These are phyloP conservation scores for Sporodiniella umbellata DNA, from an alignment of 371 early-diverging fungal species.

Conservation along the genomic window DNA sequence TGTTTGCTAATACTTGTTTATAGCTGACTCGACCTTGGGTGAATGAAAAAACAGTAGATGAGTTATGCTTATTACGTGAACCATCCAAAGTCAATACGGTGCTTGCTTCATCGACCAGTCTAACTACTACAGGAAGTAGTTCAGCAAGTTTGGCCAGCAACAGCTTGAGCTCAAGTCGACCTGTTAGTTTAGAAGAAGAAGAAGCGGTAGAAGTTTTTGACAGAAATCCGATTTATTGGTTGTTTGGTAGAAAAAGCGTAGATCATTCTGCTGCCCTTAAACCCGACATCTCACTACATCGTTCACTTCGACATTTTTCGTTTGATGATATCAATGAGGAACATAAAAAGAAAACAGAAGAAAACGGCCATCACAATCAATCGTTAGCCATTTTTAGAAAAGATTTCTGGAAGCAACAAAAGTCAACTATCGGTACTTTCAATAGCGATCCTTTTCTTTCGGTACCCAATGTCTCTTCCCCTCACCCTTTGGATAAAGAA, in stretches of 20 bases:
- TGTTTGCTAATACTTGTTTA: conserved; percentile 34
- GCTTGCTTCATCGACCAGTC: conserved; percentile 7
- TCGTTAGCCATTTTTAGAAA: conserved; percentile 35
- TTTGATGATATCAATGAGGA: conserved; percentile 29
- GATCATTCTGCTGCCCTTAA: conserved; percentile 13
- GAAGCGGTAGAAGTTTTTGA: conserved; percentile 7
- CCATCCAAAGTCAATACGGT: conserved; percentile 44
- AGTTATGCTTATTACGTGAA: conserved; percentile 65
- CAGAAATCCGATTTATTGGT: conserved; percentile 25
- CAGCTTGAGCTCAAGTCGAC: conserved; percentile 44
- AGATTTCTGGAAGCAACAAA: conserved; percentile 26
- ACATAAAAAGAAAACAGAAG: background rate
- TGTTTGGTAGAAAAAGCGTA: conserved; percentile 48
- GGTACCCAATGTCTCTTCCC: background rate
- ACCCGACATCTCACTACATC: conserved; percentile 6
- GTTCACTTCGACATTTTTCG: conserved; percentile 35
- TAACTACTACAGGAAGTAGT: conserved; percentile 22
- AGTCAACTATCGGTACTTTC: background rate
- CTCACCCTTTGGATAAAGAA: background rate
- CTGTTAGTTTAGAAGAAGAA: conserved; percentile 37
- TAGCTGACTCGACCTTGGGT: conserved; percentile 55
- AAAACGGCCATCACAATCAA: conserved; percentile 5
- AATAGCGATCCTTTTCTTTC: background rate
- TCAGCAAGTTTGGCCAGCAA: conserved; percentile 32
- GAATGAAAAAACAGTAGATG: conserved; percentile 74